Base-by-base conservation (phyloP, 2,329 filamentous ascomycete species). In the Pseudopyricularia cyperi region DNA sequence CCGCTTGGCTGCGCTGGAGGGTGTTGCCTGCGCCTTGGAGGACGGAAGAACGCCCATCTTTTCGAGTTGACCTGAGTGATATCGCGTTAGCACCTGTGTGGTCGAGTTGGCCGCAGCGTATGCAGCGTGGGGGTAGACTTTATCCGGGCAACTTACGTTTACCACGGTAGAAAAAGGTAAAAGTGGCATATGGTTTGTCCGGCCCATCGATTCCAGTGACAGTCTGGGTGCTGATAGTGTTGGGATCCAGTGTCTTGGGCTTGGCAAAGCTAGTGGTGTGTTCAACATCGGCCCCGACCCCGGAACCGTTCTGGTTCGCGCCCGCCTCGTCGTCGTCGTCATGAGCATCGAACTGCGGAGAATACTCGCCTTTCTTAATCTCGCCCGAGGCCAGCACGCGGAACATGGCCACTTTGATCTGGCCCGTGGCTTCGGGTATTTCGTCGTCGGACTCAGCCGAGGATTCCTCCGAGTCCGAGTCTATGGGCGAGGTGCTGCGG, bases 261-360 rank as follows among this genome's bases (percentile, higher is more conserved):
- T 96, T 95, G 9, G 91, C 91, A 67, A 97, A 97, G 64, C 90
- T 95, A 7, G 93, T 97, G 2, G 93, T 97, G 65, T 98, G 93
- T 68, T 97, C 93, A 53, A 96, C 80, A 62, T 95, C 89, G 39
- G 82, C 85, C 60, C 90, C 87, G 55, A 86, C 80, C 14, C 74
- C 75, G 28, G 72, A 71, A 33, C 64, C 67, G 39, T 73, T 72
- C 53, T 77, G 74, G 47, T 70, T 48, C 14, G 32, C 69, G 35
- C 64, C 68, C 28, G 75, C 66, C 17, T 65, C 66, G 52, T 85
- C 83, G 52, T 95, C 89, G 56, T 95, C 91, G 62, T 97, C 93
- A 61, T 97, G 89, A 3, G 91, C 91, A 65, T 95, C 90, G 57
- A 97, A 97, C 62, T 97, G 93, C 12, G 93, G 93, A 1, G 90